phyloP scores from a whole-genome alignment of 2,329 filamentous ascomycete genomes.

The Cylindrodendrum hubeiense region DNA sequence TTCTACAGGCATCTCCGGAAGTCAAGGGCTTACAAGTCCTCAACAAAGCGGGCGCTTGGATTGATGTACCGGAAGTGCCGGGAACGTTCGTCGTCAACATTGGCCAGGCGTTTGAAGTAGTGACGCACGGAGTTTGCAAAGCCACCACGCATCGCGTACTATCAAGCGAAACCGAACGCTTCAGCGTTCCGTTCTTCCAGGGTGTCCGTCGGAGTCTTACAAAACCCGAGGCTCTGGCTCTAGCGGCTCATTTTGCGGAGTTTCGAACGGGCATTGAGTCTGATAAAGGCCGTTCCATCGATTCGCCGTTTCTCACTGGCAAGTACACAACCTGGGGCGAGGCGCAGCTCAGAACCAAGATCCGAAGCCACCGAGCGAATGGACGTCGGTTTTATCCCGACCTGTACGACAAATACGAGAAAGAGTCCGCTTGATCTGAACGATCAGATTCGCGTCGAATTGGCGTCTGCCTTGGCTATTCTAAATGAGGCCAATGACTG shows the following conservation, averaged over 20 bases:
- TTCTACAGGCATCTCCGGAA: constrained; percentile 68
- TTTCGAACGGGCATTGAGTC: constrained; percentile 45
- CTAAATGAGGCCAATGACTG: too few species aligned
- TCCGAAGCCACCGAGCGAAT: constrained; percentile 63
- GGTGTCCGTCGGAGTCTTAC: constrained; percentile 62
- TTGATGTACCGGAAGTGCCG: constrained; percentile 60
- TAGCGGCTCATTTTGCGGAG: constrained; percentile 54
- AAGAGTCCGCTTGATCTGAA: constrained; percentile 45
- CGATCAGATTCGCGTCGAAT: neutral
- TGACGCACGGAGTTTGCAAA: constrained; percentile 65
- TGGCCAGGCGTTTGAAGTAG: constrained; percentile 69
- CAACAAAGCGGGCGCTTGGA: constrained; percentile 60
- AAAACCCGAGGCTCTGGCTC: constrained; percentile 55
- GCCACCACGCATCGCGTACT: constrained; percentile 64
- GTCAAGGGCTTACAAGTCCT: constrained; percentile 64
- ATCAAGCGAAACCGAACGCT: constrained; percentile 50
- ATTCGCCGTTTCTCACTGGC: constrained; percentile 63
- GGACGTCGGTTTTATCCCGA: constrained; percentile 60
- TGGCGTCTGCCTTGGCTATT: too few species aligned
- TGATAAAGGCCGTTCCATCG: constrained; percentile 53
- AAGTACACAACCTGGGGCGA: constrained; percentile 68
- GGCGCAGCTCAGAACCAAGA: constrained; percentile 65
- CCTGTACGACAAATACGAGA: constrained; percentile 62
- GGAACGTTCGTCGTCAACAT: constrained; percentile 69
- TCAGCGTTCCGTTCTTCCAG: constrained; percentile 62